These are phyloP conservation scores for Kwoniella shandongensis DNA, from an alignment of 768 basidiomycete genomes.

Conservation along the genomic window DNA sequence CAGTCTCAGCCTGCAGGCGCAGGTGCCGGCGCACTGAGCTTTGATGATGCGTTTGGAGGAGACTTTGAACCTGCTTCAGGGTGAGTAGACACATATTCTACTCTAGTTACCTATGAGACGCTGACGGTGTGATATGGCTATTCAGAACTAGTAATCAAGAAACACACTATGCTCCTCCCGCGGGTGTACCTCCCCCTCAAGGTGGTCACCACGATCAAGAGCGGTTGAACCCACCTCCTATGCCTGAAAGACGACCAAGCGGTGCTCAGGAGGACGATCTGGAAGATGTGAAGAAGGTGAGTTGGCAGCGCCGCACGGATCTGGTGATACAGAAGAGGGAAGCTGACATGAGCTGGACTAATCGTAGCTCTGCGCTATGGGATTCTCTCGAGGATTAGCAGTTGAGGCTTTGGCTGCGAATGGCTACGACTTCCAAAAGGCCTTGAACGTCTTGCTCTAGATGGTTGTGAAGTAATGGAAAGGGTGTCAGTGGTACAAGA, in stretches of 20 bases:
- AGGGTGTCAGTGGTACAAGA: background rate
- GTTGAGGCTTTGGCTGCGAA: slow-evolving; percentile 79
- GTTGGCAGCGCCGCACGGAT: slow-evolving; percentile 40
- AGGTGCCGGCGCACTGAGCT: slow-evolving; percentile 42
- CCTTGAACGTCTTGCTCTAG: slow-evolving; percentile 69
- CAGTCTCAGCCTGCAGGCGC: slow-evolving; percentile 10
- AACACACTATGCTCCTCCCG: slow-evolving; percentile 44
- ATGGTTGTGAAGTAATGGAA: slow-evolving; percentile 1
- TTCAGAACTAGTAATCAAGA: slow-evolving; percentile 52
- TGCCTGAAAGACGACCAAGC: slow-evolving; percentile 30
- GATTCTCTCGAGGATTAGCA: slow-evolving; percentile 79
- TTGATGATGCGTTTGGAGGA: slow-evolving; percentile 60
- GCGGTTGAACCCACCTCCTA: slow-evolving; percentile 26
- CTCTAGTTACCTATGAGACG: too few relatives aligned
- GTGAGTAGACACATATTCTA: slow-evolving; percentile 28
- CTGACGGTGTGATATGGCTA: background rate
- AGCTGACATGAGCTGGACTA: slow-evolving; percentile 63
- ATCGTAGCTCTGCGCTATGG: slow-evolving; percentile 82
- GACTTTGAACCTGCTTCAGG: slow-evolving; percentile 36
- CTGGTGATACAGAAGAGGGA: slow-evolving; percentile 33
- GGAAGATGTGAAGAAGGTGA: slow-evolving; percentile 52
- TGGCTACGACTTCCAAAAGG: slow-evolving; percentile 76
- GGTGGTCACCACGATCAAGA: slow-evolving; percentile 20
- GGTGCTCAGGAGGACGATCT: slow-evolving; percentile 50
- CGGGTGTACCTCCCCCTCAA: slow-evolving; percentile 47